Base-by-base conservation (phyloP, 495 filamentous ascomycete species). In the Jackrogersella minutella region DNA sequence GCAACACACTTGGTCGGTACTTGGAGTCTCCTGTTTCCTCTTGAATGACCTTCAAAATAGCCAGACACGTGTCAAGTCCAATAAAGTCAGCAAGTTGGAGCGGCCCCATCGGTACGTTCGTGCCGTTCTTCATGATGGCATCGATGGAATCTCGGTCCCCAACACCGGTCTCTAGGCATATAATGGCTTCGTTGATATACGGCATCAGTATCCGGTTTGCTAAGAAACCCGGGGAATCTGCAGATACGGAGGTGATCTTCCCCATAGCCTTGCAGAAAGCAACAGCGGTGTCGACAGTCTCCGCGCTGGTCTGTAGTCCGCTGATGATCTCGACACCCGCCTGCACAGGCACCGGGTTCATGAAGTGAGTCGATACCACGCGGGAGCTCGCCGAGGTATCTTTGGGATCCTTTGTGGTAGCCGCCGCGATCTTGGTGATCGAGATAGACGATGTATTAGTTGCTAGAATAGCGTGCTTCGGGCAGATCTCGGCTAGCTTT, bases 161-260 rank as follows among this genome's bases (percentile, higher is more conserved):
- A 1, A 99, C 86, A 1, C 91, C 91, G 1, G 95, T 98, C 76
- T 99, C 95, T 5, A 99, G 81, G 77, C 95, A 99, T 60, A 97
- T 97, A 34, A 99, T 83, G 2, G 95, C 95, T 80, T 99, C 95
- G 76, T 99, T 99, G 80, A 99, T 97, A 75, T 99, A 99, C 0
- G 95, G 95, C 95, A 99, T 97, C 64, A 99, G 80, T 50, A 99
- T 98, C 9, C 95, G 84, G 71, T 99, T 99, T 13, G 95, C 96
- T 2, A 99, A 80, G 81, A 99, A 99, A 1, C 95, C 95, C 1
- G 95, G 95, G 0, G 91, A 87, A 75, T 99, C 95, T 41, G 89
- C 91, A 19, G 91, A 95, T 33, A 90, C 82, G 1, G 92, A 93
- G 5, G 93, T 81, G 53, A 97, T 86, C 81, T 99, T 99, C 58